Base-by-base conservation (phyloP, 768 basidiomycete species). In the Pleurotus djamor region DNA sequence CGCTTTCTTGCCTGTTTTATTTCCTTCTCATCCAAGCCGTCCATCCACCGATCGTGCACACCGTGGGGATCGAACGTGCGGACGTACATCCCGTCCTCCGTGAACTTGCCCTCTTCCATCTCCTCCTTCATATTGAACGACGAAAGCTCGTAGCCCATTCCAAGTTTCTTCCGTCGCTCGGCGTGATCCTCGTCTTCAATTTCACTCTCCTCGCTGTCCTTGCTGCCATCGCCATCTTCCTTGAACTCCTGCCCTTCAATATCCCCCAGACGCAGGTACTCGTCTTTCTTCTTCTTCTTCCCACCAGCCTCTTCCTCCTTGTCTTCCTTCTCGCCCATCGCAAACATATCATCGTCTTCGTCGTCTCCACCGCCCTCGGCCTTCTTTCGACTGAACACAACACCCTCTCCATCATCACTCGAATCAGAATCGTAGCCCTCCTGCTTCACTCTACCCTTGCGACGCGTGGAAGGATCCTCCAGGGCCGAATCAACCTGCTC, bases 51-150 rank as follows among this genome's bases (percentile, higher is more conserved):
- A 73, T 99, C 97, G 70, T 99, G 95, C 41, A 89, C 83, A 28
- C 88, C 93, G 68, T 95, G 90, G 1, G 91, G 92, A 71, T 99
- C 97, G 69, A 89, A 88, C 9, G 88, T 82, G 64, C 90, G 88
- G 51, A 91, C 86, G 69, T 94, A 94, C 66, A 74, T 90, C 49
- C 97, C 97, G 68, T 98, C 96, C 60, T 91, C 91, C 4, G 92
- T 88, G 77, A 99, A 98, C 69, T 94, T 93, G 41, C 97, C 97
- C 74, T 98, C 96, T 68, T 94, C 89, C 90, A 98, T 96, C 80
- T 99, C 97, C 66, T 93, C 90, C 63, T 95, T 89, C 96, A 99
- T 98, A 72, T 99, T 96, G 85, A 99, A 99, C 32, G 93, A 91
- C 3, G 92, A 95, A 8, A 99, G 65, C 68, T 96, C 91, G 73